Conservation (phyloP, 1,284 basidiomycete species). For the Sparassis latifolia region DNA sequence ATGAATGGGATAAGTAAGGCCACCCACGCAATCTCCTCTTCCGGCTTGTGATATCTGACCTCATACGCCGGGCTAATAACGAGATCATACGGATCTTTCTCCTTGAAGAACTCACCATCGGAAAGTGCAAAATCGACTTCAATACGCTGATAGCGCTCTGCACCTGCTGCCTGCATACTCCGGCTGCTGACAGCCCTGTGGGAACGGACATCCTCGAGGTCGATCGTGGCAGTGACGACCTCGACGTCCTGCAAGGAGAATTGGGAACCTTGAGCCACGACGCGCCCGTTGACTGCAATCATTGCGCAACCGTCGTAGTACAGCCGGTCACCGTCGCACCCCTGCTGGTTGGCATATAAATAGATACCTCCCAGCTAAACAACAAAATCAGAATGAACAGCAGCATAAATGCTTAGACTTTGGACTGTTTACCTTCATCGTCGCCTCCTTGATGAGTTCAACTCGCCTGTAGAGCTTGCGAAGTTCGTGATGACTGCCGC, state of each 20-base stretch:
- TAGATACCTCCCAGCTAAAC: slow-evolving; percentile 89
- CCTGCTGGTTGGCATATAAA: slow-evolving; percentile 98
- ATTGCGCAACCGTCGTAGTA: slow-evolving; percentile 98
- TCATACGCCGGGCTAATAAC: slow-evolving; percentile 38
- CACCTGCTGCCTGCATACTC: slow-evolving; percentile 82
- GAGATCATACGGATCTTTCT: slow-evolving; percentile 34
- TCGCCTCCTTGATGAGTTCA: slow-evolving; percentile 96
- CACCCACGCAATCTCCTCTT: slow-evolving; percentile 95
- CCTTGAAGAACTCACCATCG: slow-evolving; percentile 62
- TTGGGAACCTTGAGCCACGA: slow-evolving; percentile 93
- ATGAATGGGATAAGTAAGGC: background rate
- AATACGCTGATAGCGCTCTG: slow-evolving; percentile 72
- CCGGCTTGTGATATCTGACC: slow-evolving; percentile 80
- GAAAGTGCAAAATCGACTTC: slow-evolving; percentile 76
- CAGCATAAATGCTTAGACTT: background rate
- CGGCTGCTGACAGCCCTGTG: slow-evolving; percentile 79
- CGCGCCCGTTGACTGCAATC: slow-evolving; percentile 90
- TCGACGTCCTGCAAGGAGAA: slow-evolving; percentile 96
- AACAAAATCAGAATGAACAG: background rate
- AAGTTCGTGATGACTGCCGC: slow-evolving; percentile 95
- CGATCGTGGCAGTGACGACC: slow-evolving; percentile 91
- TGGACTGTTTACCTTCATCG: slow-evolving; percentile 64
- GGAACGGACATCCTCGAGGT: slow-evolving; percentile 90
- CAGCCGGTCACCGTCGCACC: slow-evolving; percentile 94
- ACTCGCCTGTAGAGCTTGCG: slow-evolving; percentile 89